Percentiles rank a stretch among this genome's conserved stretches.
These are phyloP conservation scores for Cystofilobasidium bisporidii DNA, from an alignment of 768 basidiomycete genomes.

Conservation along the genomic window DNA sequence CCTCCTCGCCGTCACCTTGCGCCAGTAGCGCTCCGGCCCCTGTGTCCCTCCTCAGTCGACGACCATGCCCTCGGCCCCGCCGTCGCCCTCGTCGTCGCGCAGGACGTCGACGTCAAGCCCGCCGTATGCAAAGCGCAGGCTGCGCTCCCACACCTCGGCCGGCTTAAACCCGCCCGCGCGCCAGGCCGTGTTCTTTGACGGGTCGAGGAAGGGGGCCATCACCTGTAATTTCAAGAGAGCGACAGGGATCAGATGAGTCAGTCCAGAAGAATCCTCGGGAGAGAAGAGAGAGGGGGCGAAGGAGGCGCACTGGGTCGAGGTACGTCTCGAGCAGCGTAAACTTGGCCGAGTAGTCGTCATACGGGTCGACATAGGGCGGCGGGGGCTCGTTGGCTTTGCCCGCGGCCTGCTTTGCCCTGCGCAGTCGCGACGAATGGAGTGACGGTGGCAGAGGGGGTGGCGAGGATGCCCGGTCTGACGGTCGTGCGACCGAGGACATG, in stretches of 20 bases:
- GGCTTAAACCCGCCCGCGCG: constrained; percentile 70
- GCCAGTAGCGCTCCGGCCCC: no score
- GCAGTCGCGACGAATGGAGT: constrained; percentile 27
- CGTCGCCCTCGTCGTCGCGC: neutral
- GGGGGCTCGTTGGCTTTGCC: constrained; percentile 9
- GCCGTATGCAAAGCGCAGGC: constrained; percentile 61
- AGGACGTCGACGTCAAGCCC: constrained; percentile 43
- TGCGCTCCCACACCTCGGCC: constrained; percentile 78
- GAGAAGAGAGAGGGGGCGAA: neutral
- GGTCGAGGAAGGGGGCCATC: constrained; percentile 48
- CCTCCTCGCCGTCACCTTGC: no score
- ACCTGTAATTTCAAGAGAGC: no score
- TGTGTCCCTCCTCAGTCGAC: neutral
- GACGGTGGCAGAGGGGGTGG: constrained; percentile 18
- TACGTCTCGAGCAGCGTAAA: constrained; percentile 10
- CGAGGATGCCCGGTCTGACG: neutral
- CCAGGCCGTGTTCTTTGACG: constrained; percentile 44
- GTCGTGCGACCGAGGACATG: neutral
- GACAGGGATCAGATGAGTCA: no score
- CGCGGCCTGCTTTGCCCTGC: neutral
- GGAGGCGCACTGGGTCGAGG: constrained; percentile 8
- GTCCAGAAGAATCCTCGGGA: neutral
- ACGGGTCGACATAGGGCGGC: constrained; percentile 21
- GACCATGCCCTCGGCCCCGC: constrained; percentile 18
- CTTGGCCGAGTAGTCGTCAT: constrained; percentile 8